Percentiles rank a stretch among this genome's conserved stretches.
These are phyloP conservation scores for Brasilioporus rufonigricans DNA, from an alignment of 768 basidiomycete genomes.

Conservation along the genomic window DNA sequence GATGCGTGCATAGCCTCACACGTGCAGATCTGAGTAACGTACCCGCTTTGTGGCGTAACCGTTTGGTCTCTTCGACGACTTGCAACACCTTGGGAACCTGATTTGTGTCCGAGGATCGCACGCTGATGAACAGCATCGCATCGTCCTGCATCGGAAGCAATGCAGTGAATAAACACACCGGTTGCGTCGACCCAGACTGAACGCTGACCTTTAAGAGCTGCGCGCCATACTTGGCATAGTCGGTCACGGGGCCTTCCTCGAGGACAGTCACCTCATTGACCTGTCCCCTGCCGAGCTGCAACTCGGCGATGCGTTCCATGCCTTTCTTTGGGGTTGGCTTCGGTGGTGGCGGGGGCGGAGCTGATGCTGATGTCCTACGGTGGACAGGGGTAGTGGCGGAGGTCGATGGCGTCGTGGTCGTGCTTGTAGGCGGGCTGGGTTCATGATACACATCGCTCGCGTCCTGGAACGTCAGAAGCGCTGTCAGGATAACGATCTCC, in stretches of 20 bases:
- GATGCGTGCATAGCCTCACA: not conserved
- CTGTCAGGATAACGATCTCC: slow-evolving; percentile 76
- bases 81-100: slow-evolving; percentile 78
- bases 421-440: slow-evolving; percentile 21
- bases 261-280: slow-evolving; percentile 73
- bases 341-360: slow-evolving; percentile 52
- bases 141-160: slow-evolving; percentile 51
- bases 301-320: slow-evolving; percentile 65
- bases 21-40: slow-evolving; percentile 7
- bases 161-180: not conserved
- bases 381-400: not conserved
- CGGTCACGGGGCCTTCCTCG: slow-evolving; percentile 59
- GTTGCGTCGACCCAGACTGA: no score
- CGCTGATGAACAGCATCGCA: slow-evolving; percentile 75
- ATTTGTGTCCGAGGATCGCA: slow-evolving; percentile 59
- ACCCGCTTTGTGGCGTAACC: slow-evolving; percentile 76
- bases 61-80: slow-evolving; percentile 77
- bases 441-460: slow-evolving; percentile 54
- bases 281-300: slow-evolving; percentile 64
- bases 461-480: slow-evolving; percentile 78
- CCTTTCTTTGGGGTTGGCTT: slow-evolving; percentile 65
- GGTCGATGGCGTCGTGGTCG: slow-evolving; percentile 2
- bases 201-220: slow-evolving; percentile 55
- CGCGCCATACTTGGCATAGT: slow-evolving; percentile 70
- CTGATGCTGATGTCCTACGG: not conserved